Percentiles rank a stretch among this genome's conserved stretches.
These are phyloP conservation scores for Paracoccidioides brasiliensis DNA, from an alignment of 2,329 filamentous ascomycete species.

Conservation along the genomic window DNA sequence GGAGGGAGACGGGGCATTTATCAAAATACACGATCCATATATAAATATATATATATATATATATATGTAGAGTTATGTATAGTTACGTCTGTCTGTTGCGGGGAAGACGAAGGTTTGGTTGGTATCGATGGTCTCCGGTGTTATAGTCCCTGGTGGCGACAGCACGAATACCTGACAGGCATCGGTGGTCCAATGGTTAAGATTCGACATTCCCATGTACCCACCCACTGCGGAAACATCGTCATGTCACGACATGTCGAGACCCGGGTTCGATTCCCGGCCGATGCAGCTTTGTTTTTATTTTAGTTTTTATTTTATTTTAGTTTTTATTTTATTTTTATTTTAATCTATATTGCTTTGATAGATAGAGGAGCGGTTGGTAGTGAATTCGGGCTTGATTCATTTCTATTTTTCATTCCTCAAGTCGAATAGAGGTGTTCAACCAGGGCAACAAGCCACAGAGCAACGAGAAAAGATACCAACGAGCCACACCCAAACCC, in stretches of 20 bases:
- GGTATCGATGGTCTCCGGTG: no score
- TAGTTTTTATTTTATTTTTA: not conserved
- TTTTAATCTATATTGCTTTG: not conserved
- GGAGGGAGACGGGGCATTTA: conserved; percentile 36
- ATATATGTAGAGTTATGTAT: not conserved
- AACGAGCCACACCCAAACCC: no score
- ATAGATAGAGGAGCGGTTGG: no score
- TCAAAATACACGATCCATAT: conserved; percentile 10
- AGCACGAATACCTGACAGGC: not conserved
- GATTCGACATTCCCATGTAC: conserved; percentile 3
- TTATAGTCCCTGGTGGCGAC: no score
- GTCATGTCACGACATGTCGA: not conserved
- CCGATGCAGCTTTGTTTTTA: not conserved
- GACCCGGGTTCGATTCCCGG: conserved; percentile 1
- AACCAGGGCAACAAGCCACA: no score
- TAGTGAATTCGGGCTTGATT: no score
- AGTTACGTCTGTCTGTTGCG: not conserved
- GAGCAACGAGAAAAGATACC: no score
- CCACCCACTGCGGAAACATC: not conserved
- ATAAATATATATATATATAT: no score
- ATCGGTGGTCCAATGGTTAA: conserved; percentile 3
- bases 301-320: not conserved
- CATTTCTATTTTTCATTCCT: no score
- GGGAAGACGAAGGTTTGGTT: not conserved
- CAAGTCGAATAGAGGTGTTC: no score